Conservation (phyloP, 768 basidiomycete genomes). For the Amanita rubescens region DNA sequence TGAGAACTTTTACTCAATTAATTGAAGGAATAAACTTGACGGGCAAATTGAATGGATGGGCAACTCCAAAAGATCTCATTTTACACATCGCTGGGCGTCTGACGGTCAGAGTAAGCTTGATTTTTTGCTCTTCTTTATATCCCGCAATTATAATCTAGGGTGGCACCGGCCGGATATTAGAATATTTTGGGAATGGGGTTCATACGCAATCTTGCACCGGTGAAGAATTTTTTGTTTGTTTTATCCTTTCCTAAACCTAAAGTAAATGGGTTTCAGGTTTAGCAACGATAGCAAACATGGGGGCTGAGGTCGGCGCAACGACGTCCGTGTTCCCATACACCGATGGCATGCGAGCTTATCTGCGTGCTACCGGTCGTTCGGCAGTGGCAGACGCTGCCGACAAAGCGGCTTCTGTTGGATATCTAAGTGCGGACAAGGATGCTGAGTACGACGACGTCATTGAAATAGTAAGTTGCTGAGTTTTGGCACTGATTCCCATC, state of each 20-base stretch:
- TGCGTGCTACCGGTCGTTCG: conserved; percentile 82
- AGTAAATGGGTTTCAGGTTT: conserved; percentile 40
- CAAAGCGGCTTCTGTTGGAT: conserved; percentile 67
- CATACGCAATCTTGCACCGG: conserved; percentile 88
- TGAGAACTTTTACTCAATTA: background rate
- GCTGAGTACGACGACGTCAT: conserved; percentile 94
- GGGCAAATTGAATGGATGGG: conserved; percentile 84
- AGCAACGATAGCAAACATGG: conserved; percentile 98
- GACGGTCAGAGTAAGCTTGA: conserved; percentile 76
- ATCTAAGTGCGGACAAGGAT: conserved; percentile 76
- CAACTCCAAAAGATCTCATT: conserved; percentile 94
- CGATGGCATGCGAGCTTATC: conserved; percentile 79
- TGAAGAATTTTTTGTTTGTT: conserved; percentile 15
- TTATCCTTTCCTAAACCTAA: background rate
- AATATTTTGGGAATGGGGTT: conserved; percentile 96
- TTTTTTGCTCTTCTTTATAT: background rate
- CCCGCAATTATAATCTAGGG: conserved; percentile 45
- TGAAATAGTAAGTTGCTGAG: conserved; percentile 62
- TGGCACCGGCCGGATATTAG: conserved; percentile 91
- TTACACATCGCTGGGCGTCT: conserved; percentile 90
- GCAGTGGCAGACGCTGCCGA: conserved; percentile 86
- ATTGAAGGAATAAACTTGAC: conserved; percentile 75
- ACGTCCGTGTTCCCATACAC: conserved; percentile 98
- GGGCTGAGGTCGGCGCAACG: conserved; percentile 99
- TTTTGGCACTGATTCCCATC: background rate